Percentiles rank a stretch among this genome's conserved stretches.
Conservation (phyloP, 2,329 filamentous ascomycete genomes). For the Penicillium hordei region DNA sequence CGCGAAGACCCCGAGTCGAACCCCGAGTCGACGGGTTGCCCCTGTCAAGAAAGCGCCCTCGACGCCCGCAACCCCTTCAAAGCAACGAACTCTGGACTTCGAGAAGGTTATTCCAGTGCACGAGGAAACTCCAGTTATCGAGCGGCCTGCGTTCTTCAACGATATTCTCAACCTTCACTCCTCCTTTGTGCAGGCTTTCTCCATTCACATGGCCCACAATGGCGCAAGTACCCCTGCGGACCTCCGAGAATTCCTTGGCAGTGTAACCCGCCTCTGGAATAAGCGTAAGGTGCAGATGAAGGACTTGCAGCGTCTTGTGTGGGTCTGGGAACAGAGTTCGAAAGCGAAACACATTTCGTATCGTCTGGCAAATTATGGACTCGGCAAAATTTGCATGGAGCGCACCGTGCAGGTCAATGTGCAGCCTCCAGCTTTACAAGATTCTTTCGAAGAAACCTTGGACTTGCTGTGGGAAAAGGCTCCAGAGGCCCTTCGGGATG, state of each 20-base stretch:
- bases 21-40: conserved; percentile 51
- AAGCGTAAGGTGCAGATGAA: conserved; percentile 65
- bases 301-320: conserved; percentile 67
- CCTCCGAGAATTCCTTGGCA: conserved; percentile 59
- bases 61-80: conserved; percentile 29
- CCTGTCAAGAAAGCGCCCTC: conserved; percentile 15
- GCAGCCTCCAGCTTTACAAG: conserved; percentile 44
- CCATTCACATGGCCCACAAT: conserved; percentile 69
- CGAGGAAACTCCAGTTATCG: conserved; percentile 26
- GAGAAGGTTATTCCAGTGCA: conserved; percentile 11
- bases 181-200: conserved; percentile 67
- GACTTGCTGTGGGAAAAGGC: conserved; percentile 33
- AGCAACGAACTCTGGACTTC: conserved; percentile 26
- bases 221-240: conserved; percentile 64
- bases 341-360: conserved; percentile 29
- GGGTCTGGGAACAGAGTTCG: conserved; percentile 54
- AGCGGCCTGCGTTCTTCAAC: conserved; percentile 31
- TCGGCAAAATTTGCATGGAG: conserved; percentile 43
- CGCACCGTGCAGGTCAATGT: conserved; percentile 35
- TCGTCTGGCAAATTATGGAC: conserved; percentile 43
- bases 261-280: conserved; percentile 69
- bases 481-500: conserved; percentile 37
- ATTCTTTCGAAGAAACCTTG: conserved; percentile 51
- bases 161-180: conserved; percentile 65
- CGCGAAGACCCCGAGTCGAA: conserved; percentile 20